Percentiles rank a stretch among this genome's conserved stretches.
phyloP scores from a whole-genome alignment of 2,329 filamentous ascomycete genomes.

The Colletotrichum sp. region DNA sequence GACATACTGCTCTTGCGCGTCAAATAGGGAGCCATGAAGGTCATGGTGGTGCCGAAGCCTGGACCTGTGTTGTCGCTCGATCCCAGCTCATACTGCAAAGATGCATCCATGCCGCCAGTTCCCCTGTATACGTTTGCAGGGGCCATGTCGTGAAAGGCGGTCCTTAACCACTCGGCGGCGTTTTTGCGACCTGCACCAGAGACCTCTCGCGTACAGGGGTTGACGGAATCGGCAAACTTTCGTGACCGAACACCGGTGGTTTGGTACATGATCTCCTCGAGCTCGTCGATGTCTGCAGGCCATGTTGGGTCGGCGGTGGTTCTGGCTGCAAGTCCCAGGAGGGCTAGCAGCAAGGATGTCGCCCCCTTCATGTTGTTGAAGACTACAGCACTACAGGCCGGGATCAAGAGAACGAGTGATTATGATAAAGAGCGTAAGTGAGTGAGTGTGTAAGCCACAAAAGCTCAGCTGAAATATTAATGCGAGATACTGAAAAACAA shows the following conservation, averaged over 20 bases:
- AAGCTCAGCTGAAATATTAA: background rate
- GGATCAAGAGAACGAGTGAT: background rate
- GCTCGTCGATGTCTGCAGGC: conserved; percentile 63
- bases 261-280: conserved; percentile 69
- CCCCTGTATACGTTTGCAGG: conserved; percentile 53
- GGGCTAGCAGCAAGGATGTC: conserved; percentile 31
- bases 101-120: conserved; percentile 63
- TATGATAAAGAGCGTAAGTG: background rate
- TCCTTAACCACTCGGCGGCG: conserved; percentile 66
- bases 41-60: conserved; percentile 57
- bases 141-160: conserved; percentile 67
- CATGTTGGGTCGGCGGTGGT: conserved; percentile 59
- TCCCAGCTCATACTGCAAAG: conserved; percentile 61
- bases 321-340: conserved; percentile 40
- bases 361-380: conserved; percentile 35
- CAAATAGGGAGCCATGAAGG: conserved; percentile 59
- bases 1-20: conserved; percentile 56
- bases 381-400: background rate
- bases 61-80: conserved; percentile 61
- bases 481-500: background rate
- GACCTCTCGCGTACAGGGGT: conserved; percentile 59
- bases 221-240: conserved; percentile 61
- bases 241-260: conserved; percentile 58
- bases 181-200: conserved; percentile 60
- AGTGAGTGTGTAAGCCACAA: background rate